Percentiles rank a stretch among this genome's conserved stretches.
phyloP scores from a whole-genome alignment of 768 basidiomycete genomes.

The Amanita brunnescens region DNA sequence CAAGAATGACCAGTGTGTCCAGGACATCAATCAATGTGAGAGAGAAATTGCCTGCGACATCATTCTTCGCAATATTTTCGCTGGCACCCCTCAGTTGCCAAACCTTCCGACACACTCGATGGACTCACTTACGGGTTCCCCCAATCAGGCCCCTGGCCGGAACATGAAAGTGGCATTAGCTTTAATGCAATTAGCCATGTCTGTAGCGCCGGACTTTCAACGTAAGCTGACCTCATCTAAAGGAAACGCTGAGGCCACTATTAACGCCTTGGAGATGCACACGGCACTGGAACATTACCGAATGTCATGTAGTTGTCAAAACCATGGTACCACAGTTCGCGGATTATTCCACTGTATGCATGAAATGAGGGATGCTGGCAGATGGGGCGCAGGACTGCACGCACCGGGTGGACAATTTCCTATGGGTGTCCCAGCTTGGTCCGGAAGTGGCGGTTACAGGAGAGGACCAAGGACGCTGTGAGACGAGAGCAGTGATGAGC shows the following conservation, averaged over 20 bases:
- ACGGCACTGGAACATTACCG: constrained; percentile 33
- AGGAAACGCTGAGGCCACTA: constrained; percentile 57
- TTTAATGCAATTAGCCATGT: constrained; percentile 21
- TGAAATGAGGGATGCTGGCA: neutral
- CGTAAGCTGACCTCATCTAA: constrained; percentile 58
- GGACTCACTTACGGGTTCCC: constrained; percentile 55
- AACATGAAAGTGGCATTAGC: constrained; percentile 86
- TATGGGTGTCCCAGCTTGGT: constrained; percentile 45
- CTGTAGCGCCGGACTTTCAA: neutral
- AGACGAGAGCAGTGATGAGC: constrained; percentile 27
- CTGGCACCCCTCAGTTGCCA: constrained; percentile 22
- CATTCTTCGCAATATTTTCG: constrained; percentile 73
- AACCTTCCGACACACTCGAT: neutral
- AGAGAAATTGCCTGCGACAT: constrained; percentile 92
- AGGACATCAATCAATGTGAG: constrained; percentile 75
- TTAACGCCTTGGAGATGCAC: constrained; percentile 8
- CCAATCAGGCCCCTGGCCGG: constrained; percentile 84
- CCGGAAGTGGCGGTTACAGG: constrained; percentile 25
- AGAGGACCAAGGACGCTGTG: constrained; percentile 24
- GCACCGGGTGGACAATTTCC: constrained; percentile 50
- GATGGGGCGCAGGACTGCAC: constrained; percentile 10
- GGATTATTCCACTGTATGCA: constrained; percentile 49
- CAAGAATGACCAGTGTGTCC: constrained; percentile 85
- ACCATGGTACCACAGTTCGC: constrained; percentile 85
- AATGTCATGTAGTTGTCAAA: constrained; percentile 82